Evolutionary conservation across 169 alveolate genomes (phyloP), one percentile per base, ranked within the genome.

Genomic region (Plasmodium gaboni): DNA sequence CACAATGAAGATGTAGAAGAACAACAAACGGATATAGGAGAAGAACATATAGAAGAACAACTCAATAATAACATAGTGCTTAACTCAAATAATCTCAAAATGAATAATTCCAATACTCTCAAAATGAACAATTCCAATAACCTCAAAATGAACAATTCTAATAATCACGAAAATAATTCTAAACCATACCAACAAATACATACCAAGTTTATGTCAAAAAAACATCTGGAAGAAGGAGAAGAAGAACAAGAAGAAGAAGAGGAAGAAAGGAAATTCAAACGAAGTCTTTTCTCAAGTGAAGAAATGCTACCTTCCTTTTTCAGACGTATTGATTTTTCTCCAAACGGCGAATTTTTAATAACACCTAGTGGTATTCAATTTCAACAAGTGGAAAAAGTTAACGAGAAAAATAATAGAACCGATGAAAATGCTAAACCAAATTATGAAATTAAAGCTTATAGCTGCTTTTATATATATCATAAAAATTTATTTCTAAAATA

Each of bases 311-410:
- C 97, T 7, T 94, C 97, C 22, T 96, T 96, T 85, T 96, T 96
- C 61, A 78, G 98, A 53, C 94, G 98, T 26, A 94, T 96, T 26
- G 98, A 96, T 89, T 96, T 97, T 97, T 96, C 98, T 13, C 98
- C 98, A 2, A 96, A 94, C 50, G 98, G 98, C 6, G 91, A 96
- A 9, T 53, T 96, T 59, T 93, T 96, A 61, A 97, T 94, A 19
- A 89, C 97, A 15, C 98, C 98, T 13, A 95, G 98, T 50, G 98
- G 98, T 12, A 80, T 94, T 26, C 97, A 95, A 55, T 83, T 83
- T 63, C 83, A 83, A 83, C 91, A 83, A 42, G 80, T 83, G 42
- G 91, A 83, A 61, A 76, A 76, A 38, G 17, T 63, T 24, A 24
- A 64, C 60, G 88, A 76, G 13, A 83, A 68, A 83, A 83, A 68